A percentile compares a stretch with the other conserved stretches of the same genome.
Evolutionary conservation across 768 basidiomycete species (phyloP).

Genomic region (Trametes elegans): DNA sequence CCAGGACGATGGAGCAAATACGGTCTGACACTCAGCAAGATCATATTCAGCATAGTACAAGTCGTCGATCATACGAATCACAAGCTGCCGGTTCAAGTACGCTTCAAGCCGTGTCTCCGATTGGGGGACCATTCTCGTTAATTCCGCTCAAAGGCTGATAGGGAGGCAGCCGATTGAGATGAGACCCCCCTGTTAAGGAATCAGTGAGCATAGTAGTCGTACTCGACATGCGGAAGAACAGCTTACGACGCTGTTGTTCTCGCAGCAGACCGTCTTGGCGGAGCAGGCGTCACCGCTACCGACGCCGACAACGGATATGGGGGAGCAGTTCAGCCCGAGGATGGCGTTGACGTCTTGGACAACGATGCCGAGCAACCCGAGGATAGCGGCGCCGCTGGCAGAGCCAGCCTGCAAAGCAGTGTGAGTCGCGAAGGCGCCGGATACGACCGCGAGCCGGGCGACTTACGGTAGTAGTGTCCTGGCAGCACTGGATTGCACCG

Average conservation of each 20-base stretch:
- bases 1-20: no score
- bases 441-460: neutral
- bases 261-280: conserved; percentile 22
- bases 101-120: neutral
- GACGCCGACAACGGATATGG: conserved; percentile 21
- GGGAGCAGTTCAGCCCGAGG: conserved; percentile 24
- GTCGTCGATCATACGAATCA: no score
- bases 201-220: neutral
- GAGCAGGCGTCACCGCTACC: conserved; percentile 16
- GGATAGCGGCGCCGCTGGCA: conserved; percentile 9
- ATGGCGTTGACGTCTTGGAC: conserved; percentile 19
- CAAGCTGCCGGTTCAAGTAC: no score
- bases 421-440: neutral
- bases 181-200: conserved; percentile 13
- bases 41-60: no score
- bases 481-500: conserved; percentile 11
- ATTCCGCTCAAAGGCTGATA: conserved; percentile 4
- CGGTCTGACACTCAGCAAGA: no score
- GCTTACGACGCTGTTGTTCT: conserved; percentile 23
- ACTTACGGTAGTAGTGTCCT: conserved; percentile 1
- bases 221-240: no score
- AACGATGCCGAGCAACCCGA: conserved; percentile 24
- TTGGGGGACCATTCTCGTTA: neutral
- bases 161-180: conserved; percentile 26
- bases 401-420: conserved; percentile 3